phyloP scores from a whole-genome alignment of 2,329 filamentous ascomycete genomes.

The Aspergillus tanneri region DNA sequence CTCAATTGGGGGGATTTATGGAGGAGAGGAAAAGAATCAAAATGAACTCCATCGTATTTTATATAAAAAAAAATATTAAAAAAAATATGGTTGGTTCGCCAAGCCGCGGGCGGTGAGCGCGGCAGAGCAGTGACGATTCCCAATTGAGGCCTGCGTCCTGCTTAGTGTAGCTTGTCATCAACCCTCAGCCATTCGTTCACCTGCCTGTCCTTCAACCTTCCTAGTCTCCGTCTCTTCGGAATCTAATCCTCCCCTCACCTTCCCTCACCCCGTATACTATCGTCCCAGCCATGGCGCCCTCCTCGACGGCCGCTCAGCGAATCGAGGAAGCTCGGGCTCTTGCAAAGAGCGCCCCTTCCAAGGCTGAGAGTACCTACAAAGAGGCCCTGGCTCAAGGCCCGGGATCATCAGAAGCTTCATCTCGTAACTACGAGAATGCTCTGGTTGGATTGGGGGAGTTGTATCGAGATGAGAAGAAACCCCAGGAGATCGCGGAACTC shows the following conservation, averaged over 20 bases:
- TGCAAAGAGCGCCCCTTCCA: conserved; percentile 73
- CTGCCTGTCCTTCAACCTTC: not conserved
- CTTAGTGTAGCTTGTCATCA: conserved; percentile 8
- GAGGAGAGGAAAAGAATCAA: conserved; percentile 16
- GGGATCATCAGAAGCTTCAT: conserved; percentile 78
- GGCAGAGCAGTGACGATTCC: conserved; percentile 25
- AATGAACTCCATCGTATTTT: conserved; percentile 23
- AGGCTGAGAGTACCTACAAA: conserved; percentile 86
- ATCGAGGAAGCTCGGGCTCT: conserved; percentile 88
- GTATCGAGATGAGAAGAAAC: conserved; percentile 78
- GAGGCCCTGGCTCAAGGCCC: conserved; percentile 84
- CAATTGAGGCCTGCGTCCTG: not conserved
- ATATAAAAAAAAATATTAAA: conserved; percentile 18
- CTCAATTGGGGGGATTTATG: conserved; percentile 11
- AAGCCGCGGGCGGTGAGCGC: conserved; percentile 33
- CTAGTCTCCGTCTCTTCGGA: not conserved
- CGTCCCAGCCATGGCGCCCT: conserved; percentile 48
- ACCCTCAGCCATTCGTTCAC: conserved; percentile 4
- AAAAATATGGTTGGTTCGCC: conserved; percentile 29
- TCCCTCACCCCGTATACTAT: conserved; percentile 3
- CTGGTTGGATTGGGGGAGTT: conserved; percentile 87
- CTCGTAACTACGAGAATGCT: conserved; percentile 87
- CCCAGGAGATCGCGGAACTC: conserved; percentile 81
- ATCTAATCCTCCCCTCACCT: conserved; percentile 5
- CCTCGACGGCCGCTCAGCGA: conserved; percentile 57